Percentiles rank a stretch among this genome's conserved stretches.
phyloP scores from a whole-genome alignment of 2,329 filamentous ascomycete species.

The Reticulascus tulasneorum region DNA sequence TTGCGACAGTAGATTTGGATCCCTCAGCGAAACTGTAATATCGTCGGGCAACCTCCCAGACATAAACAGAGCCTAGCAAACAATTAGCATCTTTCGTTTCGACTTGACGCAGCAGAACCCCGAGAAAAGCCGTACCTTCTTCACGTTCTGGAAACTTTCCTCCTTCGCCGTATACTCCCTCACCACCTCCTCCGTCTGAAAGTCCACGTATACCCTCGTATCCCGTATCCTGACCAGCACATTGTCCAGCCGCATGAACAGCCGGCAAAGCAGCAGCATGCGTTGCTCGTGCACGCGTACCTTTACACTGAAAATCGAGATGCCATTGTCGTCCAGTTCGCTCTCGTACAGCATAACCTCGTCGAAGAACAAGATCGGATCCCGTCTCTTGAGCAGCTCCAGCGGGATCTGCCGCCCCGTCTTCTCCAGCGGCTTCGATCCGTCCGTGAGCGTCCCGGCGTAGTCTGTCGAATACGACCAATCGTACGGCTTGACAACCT shows the following conservation, averaged over 20 bases:
- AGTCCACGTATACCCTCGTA: conserved; percentile 89
- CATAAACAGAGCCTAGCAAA: conserved; percentile 38
- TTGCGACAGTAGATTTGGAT: conserved; percentile 71
- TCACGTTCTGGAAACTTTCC: conserved; percentile 72
- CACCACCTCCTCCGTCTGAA: conserved; percentile 72
- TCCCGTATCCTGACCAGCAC: conserved; percentile 85
- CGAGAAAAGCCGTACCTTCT: conserved; percentile 45
- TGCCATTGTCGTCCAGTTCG: conserved; percentile 96
- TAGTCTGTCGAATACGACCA: conserved; percentile 97
- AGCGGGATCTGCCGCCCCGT: conserved; percentile 63
- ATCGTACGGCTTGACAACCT: conserved; percentile 93
- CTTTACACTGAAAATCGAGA: conserved; percentile 86
- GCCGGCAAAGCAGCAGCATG: conserved; percentile 76
- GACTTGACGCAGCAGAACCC: not conserved
- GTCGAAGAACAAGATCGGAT: conserved; percentile 95
- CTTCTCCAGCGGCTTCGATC: not conserved
- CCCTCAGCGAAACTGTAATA: conserved; percentile 70
- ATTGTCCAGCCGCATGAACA: conserved; percentile 91
- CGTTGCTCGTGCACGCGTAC: conserved; percentile 87
- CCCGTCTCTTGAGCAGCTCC: conserved; percentile 78
- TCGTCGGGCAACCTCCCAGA: conserved; percentile 61
- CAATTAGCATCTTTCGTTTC: conserved; percentile 4
- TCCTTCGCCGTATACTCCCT: conserved; percentile 90
- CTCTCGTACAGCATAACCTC: conserved; percentile 96
- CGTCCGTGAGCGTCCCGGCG: conserved; percentile 57